Percentiles rank a stretch among this genome's conserved stretches.
phyloP scores from a whole-genome alignment of 768 basidiomycete species.

The Tylopilus felleus region DNA sequence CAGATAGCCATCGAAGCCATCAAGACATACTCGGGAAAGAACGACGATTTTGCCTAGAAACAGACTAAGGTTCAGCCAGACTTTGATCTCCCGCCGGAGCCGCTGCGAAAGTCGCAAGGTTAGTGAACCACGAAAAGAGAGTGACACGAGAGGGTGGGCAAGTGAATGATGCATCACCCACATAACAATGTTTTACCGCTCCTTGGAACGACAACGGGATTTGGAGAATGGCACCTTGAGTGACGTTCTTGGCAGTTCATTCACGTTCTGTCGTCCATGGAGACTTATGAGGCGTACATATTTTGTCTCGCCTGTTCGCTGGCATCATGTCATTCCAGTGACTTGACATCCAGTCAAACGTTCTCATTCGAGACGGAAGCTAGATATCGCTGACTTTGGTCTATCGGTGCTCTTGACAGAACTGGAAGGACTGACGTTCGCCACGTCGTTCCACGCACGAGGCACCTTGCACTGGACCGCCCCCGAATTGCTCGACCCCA shows the following conservation, averaged over 20 bases:
- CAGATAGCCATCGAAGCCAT: background rate
- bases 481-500: conserved; percentile 10
- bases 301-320: background rate
- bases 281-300: conserved; percentile 15
- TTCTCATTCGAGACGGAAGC: conserved; percentile 37
- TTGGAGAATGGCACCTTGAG: conserved; percentile 11
- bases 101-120: too few species aligned
- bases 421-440: conserved; percentile 3
- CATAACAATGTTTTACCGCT: conserved; percentile 26
- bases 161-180: conserved; percentile 8
- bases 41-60: background rate
- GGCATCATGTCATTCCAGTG: background rate
- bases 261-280: conserved; percentile 18
- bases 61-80: too few species aligned
- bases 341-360: conserved; percentile 35
- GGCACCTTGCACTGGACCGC: conserved; percentile 14
- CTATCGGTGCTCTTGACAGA: conserved; percentile 20
- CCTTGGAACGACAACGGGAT: conserved; percentile 21
- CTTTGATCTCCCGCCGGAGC: too few species aligned
- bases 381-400: conserved; percentile 45
- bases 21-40: background rate
- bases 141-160: too few species aligned
- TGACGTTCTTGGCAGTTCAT: conserved; percentile 9
- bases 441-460: conserved; percentile 14
- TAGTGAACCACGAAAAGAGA: too few species aligned